Evolutionary conservation across 768 basidiomycete genomes (phyloP).

Genomic region (Hericium alpestre): DNA sequence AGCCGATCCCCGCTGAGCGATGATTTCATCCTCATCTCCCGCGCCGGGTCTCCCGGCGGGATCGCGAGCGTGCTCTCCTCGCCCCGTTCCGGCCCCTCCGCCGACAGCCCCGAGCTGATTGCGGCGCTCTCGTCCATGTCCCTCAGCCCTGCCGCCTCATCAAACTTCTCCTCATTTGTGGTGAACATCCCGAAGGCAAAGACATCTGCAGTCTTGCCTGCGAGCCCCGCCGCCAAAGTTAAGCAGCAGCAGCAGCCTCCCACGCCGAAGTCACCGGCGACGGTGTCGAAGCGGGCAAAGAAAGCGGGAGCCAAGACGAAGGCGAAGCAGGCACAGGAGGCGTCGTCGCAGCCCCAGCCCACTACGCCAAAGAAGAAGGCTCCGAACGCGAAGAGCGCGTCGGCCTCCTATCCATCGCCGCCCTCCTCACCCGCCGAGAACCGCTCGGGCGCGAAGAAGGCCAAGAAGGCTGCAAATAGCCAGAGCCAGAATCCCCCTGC

Average conservation of each 20-base stretch:
- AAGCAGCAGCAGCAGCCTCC: neutral
- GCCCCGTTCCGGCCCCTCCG: neutral
- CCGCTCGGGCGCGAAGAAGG: neutral
- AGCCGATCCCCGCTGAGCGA: neutral
- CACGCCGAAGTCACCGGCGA: neutral
- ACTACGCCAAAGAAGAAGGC: slow-evolving; percentile 2
- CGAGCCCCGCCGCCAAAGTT: neutral
- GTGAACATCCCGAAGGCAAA: neutral
- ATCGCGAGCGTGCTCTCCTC: neutral
- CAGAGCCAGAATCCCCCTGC: slow-evolving; percentile 7
- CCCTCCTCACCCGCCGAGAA: slow-evolving; percentile 8
- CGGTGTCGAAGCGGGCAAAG: neutral
- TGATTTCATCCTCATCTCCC: slow-evolving; percentile 4
- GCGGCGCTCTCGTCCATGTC: neutral
- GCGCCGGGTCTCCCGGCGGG: slow-evolving; percentile 1
- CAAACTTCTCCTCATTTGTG: neutral
- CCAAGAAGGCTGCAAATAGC: neutral
- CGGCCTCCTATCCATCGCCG: neutral
- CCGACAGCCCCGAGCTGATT: neutral
- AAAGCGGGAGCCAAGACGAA: neutral
- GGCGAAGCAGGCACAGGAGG: slow-evolving; percentile 1
- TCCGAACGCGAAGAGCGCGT: neutral
- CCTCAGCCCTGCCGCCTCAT: neutral
- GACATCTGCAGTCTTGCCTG: neutral
- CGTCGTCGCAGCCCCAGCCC: slow-evolving; percentile 1